Conservation (phyloP, 805 yeast genomes). For the Pichia deserticola region DNA sequence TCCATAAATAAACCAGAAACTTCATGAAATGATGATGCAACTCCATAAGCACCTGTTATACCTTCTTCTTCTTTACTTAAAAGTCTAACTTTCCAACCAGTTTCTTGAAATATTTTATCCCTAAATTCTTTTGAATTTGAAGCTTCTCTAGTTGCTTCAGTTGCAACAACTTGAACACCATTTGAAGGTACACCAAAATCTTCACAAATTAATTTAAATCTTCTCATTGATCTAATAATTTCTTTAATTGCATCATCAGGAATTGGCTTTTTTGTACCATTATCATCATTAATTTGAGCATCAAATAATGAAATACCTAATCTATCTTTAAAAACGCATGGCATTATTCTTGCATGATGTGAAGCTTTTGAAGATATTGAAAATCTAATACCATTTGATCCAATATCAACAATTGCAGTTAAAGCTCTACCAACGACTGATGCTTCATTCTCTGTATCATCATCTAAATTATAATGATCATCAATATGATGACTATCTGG, state of each 20-base stretch:
- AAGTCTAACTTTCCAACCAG: conserved; percentile 60
- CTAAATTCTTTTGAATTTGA: conserved; percentile 54
- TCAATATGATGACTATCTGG: conserved; percentile 25
- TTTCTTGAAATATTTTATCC: conserved; percentile 45
- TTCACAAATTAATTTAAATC: conserved; percentile 62
- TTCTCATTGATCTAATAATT: conserved; percentile 53
- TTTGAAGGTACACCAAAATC: conserved; percentile 62
- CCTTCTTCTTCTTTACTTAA: conserved; percentile 61
- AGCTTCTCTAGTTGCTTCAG: conserved; percentile 70
- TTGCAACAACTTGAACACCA: conserved; percentile 61
- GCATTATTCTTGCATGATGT: conserved; percentile 68
- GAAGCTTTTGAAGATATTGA: conserved; percentile 63
- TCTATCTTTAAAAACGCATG: conserved; percentile 70
- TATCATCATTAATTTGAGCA: conserved; percentile 39
- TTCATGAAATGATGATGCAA: conserved; percentile 62
- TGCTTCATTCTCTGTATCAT: conserved; percentile 35
- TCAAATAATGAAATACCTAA: conserved; percentile 64
- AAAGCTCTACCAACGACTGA: conserved; percentile 51
- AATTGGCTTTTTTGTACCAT: conserved; percentile 39
- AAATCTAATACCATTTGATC: conserved; percentile 68
- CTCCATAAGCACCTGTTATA: conserved; percentile 61
- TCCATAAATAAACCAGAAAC: conserved; percentile 66
- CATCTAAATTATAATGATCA: conserved; percentile 12
- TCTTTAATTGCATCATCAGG: conserved; percentile 52
- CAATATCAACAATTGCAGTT: conserved; percentile 67